Evolutionary conservation across 1,139 yeast species (phyloP), one percentile per base, ranked within the genome.

Genomic region (Trichomonascaceae sp.): DNA sequence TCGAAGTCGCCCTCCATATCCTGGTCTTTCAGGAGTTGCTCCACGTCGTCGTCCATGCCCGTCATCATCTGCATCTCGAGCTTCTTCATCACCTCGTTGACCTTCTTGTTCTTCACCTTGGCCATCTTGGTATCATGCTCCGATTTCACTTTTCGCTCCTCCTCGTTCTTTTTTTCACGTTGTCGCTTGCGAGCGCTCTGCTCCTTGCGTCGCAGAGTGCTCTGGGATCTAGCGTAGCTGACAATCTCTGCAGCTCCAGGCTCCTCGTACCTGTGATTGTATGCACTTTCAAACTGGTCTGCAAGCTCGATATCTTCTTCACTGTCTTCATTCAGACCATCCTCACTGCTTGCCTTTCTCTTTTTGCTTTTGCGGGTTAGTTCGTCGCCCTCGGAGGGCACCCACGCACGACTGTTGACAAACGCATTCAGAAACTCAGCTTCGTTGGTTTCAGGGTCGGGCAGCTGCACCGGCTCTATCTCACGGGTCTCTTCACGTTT

Each of bases 141-240:
- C 28, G 70, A 74, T 41, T 78, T 73, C 37, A 69, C 70, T 45
- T 73, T 70, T 38, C 65, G 57, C 39, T 71, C 68, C 41, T 69
- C 76, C 31, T 72, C 78, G 37, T 64, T 69, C 54, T 75, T 73
- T 51, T 65, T 69, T 34, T 84, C 89, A 62, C 98, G 74, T 57
- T 76, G 77, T 55, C 78, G 72, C 61, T 84, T 84, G 49, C 98
- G 72, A 15, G 80, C 59, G 44, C 76, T 74, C 38, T 78, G 69
- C 33, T 74, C 76, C 16, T 77, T 73, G 53, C 98, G 71, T 60
- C 98, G 76, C 49, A 85, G 66, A 0, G 97, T 84, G 17, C 93
- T 93, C 54, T 85, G 95, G 43, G 70, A 80, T 69, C 99, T 84
- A 3, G 98, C 97, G 62, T 89, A 92, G n/a, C 94, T 77, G 22